Conservation (phyloP, 306 rosid genomes). For the Inga leiocalycina region DNA sequence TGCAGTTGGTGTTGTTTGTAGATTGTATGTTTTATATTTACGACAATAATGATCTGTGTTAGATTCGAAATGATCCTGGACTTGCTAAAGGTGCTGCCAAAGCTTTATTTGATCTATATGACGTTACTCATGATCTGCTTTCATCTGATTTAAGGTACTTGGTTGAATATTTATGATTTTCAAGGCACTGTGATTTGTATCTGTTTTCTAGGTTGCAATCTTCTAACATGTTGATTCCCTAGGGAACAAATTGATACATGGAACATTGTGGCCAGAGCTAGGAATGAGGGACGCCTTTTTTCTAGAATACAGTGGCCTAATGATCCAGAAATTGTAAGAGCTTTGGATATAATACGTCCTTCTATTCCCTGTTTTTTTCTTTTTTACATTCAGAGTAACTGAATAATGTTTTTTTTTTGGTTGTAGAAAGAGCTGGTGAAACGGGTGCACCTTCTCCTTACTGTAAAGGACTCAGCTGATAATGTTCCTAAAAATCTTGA, state of each 20-base stretch:
- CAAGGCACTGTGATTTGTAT: neutral
- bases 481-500: slow-evolving; percentile 97
- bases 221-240: slow-evolving; percentile 28
- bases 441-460: slow-evolving; percentile 93
- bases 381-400: slow-evolving; percentile 6
- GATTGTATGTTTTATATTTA: neutral
- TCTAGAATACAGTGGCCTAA: slow-evolving; percentile 79
- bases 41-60: slow-evolving; percentile 36
- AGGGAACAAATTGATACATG: slow-evolving; percentile 96
- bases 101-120: slow-evolving; percentile 74
- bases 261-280: slow-evolving; percentile 88
- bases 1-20: neutral
- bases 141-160: slow-evolving; percentile 79
- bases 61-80: slow-evolving; percentile 78
- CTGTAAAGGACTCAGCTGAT: slow-evolving; percentile 89
- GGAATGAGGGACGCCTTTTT: slow-evolving; percentile 81
- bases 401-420: neutral
- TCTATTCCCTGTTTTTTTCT: neutral
- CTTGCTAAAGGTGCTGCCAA: slow-evolving; percentile 87
- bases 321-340: slow-evolving; percentile 84
- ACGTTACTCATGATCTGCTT: slow-evolving; percentile 75
- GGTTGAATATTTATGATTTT: slow-evolving; percentile 29
- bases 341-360: slow-evolving; percentile 1
- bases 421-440: slow-evolving; percentile 83
- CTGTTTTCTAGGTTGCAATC: neutral